Evolutionary conservation across 176 grass and related monocot genomes (phyloP), one percentile per base, ranked within the genome.

Genomic region (Aegilops bicornis): DNA sequence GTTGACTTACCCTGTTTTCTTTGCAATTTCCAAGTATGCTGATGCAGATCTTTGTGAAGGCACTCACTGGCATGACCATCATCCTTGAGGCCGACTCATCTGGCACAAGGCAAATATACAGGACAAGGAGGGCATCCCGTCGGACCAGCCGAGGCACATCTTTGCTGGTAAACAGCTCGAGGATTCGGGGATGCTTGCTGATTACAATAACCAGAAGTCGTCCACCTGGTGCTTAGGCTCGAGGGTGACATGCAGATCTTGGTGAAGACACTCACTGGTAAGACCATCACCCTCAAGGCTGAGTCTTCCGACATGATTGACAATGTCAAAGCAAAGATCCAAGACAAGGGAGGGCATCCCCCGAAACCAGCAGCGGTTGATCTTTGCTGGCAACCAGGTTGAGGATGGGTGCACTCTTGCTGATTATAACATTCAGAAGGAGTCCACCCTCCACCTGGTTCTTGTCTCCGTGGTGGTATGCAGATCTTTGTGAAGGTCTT

Each of bases 91-190:
- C 1, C 0, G 50, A 19, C 6, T 56, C 16, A 2, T 56, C 50
- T 19, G 17, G 0, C 50, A 69, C 16, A 22, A 20, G 16, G 50
- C 50, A 54, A 54, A 54, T 16, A 54, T 19, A 16, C 16, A 71
- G 69, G 72, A 75, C 40, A 75, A 75, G 72, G 42, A 75, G 40
- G 72, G 72, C 23, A 74, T 74, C 23, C 71, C 23, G 0, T 40
- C 71, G 13, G 82, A 90, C 78, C 90, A 92, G 87, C 92, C 90
- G 83, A 52, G 48, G 48, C 5, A 17, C 5, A 52, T 17, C 48
- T 52, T 52, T 52, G 48, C 48, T 16, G 15, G 48, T 0, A 50
- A 52, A 6, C 48, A 52, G 48, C 15, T 52, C 15, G 5, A 52
- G 48, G 48, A 52, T 15, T 4, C 5, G 43, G 11, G 43, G 43